Evolutionary conservation across 2,329 filamentous ascomycete species (phyloP).

Genomic region (Bimuria novae-zelandiae): DNA sequence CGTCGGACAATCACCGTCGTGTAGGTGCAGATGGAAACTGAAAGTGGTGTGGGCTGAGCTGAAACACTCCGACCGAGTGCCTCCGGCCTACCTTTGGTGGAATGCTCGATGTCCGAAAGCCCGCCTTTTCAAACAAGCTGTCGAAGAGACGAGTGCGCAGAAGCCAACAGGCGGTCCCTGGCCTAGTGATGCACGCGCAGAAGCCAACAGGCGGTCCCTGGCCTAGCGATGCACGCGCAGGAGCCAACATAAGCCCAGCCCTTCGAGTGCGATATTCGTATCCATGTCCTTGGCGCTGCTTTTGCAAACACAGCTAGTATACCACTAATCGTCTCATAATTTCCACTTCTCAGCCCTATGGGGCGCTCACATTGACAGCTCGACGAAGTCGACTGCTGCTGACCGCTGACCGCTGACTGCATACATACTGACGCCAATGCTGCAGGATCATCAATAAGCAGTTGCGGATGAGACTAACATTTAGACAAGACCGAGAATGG

Average conservation of each 20-base stretch:
- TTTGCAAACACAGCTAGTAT: neutral
- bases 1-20: neutral
- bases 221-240: neutral
- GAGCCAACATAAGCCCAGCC: neutral
- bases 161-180: neutral
- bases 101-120: slow-evolving; percentile 1
- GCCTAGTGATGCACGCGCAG: neutral
- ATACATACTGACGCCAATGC: neutral
- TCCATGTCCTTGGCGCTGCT: neutral
- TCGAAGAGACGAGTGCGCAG: neutral
- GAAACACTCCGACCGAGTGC: neutral
- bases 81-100: neutral
- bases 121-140: neutral
- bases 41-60: neutral
- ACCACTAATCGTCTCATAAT: neutral
- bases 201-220: neutral
- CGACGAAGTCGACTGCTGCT: no score
- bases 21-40: neutral
- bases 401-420: neutral
- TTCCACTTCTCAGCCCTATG: slow-evolving; percentile 2
- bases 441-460: slow-evolving; percentile 1
- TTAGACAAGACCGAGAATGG: neutral
- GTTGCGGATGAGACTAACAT: neutral
- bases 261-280: no score
- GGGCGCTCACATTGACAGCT: neutral